A percentile compares a stretch with the other conserved stretches of the same genome.
These are phyloP conservation scores for Rhynchosporium agropyri DNA, from an alignment of 2,329 filamentous ascomycete genomes.

Conservation along the genomic window DNA sequence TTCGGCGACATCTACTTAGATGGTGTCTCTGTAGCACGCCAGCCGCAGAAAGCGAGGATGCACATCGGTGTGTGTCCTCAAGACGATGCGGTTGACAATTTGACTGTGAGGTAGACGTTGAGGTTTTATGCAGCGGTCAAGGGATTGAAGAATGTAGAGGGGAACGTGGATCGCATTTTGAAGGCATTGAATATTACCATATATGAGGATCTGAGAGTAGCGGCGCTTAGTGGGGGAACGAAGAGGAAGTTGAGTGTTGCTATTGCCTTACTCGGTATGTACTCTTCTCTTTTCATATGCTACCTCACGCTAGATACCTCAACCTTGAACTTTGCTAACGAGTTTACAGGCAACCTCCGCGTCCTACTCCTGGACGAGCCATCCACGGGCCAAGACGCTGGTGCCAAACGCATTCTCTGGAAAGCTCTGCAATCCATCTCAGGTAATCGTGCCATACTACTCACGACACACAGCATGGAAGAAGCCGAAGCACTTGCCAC, in stretches of 20 bases:
- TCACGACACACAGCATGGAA: conserved; percentile 46
- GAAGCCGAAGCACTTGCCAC: conserved; percentile 44
- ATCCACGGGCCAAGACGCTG: conserved; percentile 42
- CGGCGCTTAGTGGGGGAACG: conserved; percentile 41
- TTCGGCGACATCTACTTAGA: conserved; percentile 64
- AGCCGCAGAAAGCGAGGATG: conserved; percentile 33
- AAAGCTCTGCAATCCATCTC: conserved; percentile 40
- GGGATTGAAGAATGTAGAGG: conserved; percentile 39
- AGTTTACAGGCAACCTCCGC: conserved; percentile 34
- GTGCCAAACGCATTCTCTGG: conserved; percentile 44
- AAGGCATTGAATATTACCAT: conserved; percentile 37
- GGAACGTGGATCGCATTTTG: conserved; percentile 41
- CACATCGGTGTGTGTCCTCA: conserved; percentile 43
- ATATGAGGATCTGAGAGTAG: conserved; percentile 36
- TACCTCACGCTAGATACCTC: too few relatives aligned
- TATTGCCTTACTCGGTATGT: conserved; percentile 40
- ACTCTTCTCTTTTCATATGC: background rate
- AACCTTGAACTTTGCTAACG: background rate
- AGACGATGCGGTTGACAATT: conserved; percentile 43
- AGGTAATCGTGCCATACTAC: conserved; percentile 40
- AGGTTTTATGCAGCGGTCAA: conserved; percentile 42
- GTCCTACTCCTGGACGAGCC: conserved; percentile 43
- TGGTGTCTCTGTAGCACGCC: conserved; percentile 52
- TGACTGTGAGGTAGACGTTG: conserved; percentile 43
- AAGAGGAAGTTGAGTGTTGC: conserved; percentile 42